Base-by-base conservation (phyloP, 2,329 filamentous ascomycete species). In the Nannizzia gypsea region DNA sequence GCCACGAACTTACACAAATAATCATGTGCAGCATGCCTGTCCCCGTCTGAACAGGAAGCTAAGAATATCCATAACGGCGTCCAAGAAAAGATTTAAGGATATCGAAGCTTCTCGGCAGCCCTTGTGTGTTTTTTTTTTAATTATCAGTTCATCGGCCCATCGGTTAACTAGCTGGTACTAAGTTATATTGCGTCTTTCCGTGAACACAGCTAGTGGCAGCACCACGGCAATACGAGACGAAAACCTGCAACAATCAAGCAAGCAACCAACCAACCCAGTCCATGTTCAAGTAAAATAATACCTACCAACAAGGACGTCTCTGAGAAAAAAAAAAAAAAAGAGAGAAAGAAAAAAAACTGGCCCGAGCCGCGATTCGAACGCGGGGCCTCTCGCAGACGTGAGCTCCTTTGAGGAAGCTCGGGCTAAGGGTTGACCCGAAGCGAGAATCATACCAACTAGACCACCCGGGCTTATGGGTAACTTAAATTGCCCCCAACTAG, bases 391-490 rank as follows among this genome's bases (percentile, higher is more conserved):
- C 60, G 60, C 60, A 61, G 55, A 54, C 42, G 36, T 56, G 60
- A 61, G 58, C 60, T 58, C 26, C 60, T 17, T 42, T 31, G 54
- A 26, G 44, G 50, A 54, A 59, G 57, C 52, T 61, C 60, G 60
- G 60, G 60, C 57, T 52, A 50, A 58, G 54, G 48, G 46, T 31
- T 38, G 56, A 42, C 60, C 60, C 60, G 60, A 61, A 61, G 60
- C 60, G 60, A 61, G 60, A 61, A 61, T 61, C 60, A 61, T 61
- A 61, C 60, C 60, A 61, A 61, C 60, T 61, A 61, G 60, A 61
- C 60, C 60, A 61, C 60, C 60, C 60, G 60, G 60, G 60, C 60
- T 58, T 52, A 31, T 52, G 48, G 48, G 48, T 31, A 52, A 52
- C 48, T 52, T 52, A 52, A 52, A 52, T 15, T 52, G 11, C 22